These are phyloP conservation scores for Corylus avellana DNA, from an alignment of 306 rosid genomes.

Conservation along the genomic window DNA sequence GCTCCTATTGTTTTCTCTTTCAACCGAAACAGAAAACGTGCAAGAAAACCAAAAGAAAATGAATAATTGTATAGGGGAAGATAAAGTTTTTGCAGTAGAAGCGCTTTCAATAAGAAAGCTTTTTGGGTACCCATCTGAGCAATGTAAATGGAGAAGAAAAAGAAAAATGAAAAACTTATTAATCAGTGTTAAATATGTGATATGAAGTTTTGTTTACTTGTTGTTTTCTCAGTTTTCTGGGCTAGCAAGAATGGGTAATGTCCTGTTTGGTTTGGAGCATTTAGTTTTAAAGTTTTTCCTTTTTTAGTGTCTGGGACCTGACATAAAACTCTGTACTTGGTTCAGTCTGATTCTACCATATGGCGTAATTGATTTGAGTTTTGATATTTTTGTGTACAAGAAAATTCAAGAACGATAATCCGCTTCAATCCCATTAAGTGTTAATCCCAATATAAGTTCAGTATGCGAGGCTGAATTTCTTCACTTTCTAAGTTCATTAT, in stretches of 20 bases:
- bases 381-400: too few relatives aligned
- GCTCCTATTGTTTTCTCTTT: not conserved
- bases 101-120: too few relatives aligned
- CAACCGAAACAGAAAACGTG: not conserved
- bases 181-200: not conserved
- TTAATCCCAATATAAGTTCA: not conserved
- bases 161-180: not conserved
- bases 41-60: not conserved
- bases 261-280: not conserved
- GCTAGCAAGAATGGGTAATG: not conserved
- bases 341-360: not conserved
- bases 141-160: not conserved
- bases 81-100: too few relatives aligned
- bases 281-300: not conserved
- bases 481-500: slow-evolving; percentile 7
- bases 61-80: not conserved
- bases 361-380: not conserved
- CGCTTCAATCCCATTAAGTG: not conserved
- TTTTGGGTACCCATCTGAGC: not conserved
- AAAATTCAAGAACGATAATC: not conserved
- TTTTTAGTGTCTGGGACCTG: not conserved
- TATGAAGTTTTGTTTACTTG: not conserved
- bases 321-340: not conserved
- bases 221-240: not conserved
- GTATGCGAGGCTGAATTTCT: not conserved